These are phyloP conservation scores for Coemansia sp. DNA, from an alignment of 192 early-diverging fungal species.

Conservation along the genomic window DNA sequence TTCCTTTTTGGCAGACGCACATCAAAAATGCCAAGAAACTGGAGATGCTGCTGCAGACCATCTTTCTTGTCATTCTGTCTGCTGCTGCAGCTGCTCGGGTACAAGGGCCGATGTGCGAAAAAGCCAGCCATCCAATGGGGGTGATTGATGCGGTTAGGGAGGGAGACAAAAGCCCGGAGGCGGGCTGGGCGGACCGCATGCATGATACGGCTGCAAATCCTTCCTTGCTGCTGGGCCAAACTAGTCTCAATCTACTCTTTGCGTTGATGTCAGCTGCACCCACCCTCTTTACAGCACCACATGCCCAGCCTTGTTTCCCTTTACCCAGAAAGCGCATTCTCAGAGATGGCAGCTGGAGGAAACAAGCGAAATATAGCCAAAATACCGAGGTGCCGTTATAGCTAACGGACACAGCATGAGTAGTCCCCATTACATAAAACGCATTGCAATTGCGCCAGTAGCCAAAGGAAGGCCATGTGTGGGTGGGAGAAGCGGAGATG, in stretches of 20 bases:
- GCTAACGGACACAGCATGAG: no score
- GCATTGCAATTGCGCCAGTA: neutral
- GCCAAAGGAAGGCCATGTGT: neutral
- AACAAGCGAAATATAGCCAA: neutral
- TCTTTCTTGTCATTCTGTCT: neutral
- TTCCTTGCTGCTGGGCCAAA: conserved; percentile 12
- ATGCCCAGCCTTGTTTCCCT: neutral
- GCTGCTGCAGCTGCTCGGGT: conserved; percentile 2
- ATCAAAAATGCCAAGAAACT: conserved; percentile 12
- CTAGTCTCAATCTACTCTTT: neutral
- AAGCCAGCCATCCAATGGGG: conserved; percentile 9
- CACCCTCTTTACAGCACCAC: neutral
- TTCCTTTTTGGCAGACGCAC: conserved; percentile 2
- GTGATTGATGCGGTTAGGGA: neutral
- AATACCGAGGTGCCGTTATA: neutral
- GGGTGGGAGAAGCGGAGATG: neutral
- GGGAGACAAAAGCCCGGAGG: conserved; percentile 19
- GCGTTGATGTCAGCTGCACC: neutral
- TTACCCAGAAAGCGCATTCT: conserved; percentile 1
- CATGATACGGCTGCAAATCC: conserved; percentile 51
- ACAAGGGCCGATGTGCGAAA: conserved; percentile 6
- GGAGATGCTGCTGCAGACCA: neutral
- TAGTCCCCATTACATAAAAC: no score
- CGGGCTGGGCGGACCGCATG: conserved; percentile 41
- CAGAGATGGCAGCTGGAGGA: neutral